Conservation (phyloP, 108 stramenopile species). For the Nitzschia sp. region DNA sequence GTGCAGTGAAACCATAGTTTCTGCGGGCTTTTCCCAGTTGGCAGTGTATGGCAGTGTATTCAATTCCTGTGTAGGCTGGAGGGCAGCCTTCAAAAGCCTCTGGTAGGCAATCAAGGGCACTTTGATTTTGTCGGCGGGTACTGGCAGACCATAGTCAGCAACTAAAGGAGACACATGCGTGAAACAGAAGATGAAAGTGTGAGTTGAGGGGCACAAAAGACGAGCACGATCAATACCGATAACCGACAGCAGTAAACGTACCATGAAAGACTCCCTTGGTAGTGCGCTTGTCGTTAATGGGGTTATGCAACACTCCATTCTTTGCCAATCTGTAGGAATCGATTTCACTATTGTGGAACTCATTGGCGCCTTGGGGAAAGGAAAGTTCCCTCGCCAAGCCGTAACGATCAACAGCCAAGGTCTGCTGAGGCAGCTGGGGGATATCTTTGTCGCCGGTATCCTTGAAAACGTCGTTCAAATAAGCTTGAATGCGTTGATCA, state of each 20-base stretch:
- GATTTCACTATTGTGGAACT: conserved; percentile 54
- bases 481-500: conserved; percentile 56
- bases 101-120: conserved; percentile 57
- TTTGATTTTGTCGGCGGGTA: conserved; percentile 64
- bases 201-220: not conserved
- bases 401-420: conserved; percentile 52
- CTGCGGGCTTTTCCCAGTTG: conserved; percentile 45
- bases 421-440: conserved; percentile 36
- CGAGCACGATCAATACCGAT: too few relatives aligned
- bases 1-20: conserved; percentile 57
- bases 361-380: conserved; percentile 48
- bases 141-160: conserved; percentile 56
- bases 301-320: conserved; percentile 57
- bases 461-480: conserved; percentile 49
- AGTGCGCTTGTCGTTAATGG: conserved; percentile 55
- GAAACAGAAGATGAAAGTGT: not conserved
- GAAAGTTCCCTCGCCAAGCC: conserved; percentile 59
- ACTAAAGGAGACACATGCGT: conserved; percentile 24
- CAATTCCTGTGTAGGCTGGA: conserved; percentile 50
- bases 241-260: too few relatives aligned
- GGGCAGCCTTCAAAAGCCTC: conserved; percentile 49
- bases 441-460: conserved; percentile 38
- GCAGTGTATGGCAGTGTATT: conserved; percentile 57
- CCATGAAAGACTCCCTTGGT: conserved; percentile 56
- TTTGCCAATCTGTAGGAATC: conserved; percentile 44